Percentiles rank a stretch among this genome's conserved stretches.
These are phyloP conservation scores for Neocallimastix lanati DNA, from an alignment of 192 early-diverging fungal species.

Conservation along the genomic window DNA sequence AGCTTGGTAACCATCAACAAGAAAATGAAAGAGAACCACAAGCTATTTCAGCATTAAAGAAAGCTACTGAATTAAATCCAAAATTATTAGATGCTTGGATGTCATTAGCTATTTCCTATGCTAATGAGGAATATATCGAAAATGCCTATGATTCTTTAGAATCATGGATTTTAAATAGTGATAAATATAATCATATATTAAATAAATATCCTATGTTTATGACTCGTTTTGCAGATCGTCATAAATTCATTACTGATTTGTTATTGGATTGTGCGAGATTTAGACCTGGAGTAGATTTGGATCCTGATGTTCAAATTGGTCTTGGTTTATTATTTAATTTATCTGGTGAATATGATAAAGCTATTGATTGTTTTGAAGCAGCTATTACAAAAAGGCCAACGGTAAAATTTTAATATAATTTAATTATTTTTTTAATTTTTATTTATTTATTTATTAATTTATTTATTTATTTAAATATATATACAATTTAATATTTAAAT, in stretches of 20 bases:
- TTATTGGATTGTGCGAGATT: constrained; percentile 63
- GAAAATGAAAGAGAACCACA: constrained; percentile 89
- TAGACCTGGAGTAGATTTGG: constrained; percentile 42
- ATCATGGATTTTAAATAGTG: constrained; percentile 63
- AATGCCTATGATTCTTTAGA: constrained; percentile 82
- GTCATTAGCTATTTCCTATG: constrained; percentile 78
- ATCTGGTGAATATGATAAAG: constrained; percentile 82
- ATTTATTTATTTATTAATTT: background rate
- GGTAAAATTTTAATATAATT: constrained; percentile 9
- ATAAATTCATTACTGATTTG: constrained; percentile 50
- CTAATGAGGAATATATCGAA: constrained; percentile 68
- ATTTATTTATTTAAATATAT: constrained; percentile 44
- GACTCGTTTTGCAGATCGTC: constrained; percentile 19
- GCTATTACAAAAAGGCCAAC: constrained; percentile 68
- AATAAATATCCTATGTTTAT: constrained; percentile 6
- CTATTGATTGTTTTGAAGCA: constrained; percentile 89
- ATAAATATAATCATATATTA: constrained; percentile 40
- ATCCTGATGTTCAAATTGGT: constrained; percentile 82
- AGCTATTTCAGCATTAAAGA: constrained; percentile 76
- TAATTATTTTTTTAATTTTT: background rate
- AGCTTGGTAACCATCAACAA: constrained; percentile 77
- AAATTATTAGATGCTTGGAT: constrained; percentile 58
- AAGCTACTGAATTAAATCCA: constrained; percentile 58
- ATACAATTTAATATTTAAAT: constrained; percentile 22
- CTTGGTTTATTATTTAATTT: constrained; percentile 92